Evolutionary conservation across 1,139 yeast genomes (phyloP).

Genomic region (Insectozyma bohioensis): DNA sequence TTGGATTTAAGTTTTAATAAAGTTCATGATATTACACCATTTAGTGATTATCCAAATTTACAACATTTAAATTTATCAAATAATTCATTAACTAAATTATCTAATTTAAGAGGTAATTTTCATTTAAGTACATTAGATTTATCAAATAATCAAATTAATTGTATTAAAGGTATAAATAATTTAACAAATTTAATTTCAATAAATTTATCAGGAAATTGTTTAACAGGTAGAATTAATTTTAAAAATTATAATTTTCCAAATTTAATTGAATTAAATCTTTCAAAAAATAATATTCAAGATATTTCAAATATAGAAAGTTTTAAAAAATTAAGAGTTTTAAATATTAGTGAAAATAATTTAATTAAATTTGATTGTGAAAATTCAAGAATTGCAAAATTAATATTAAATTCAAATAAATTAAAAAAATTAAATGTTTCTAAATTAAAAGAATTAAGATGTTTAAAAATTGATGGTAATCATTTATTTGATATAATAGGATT

Average conservation of each 20-base stretch:
- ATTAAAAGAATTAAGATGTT: constrained; percentile 41
- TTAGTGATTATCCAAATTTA: constrained; percentile 38
- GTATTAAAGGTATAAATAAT: constrained; percentile 37
- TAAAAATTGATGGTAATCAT: constrained; percentile 48
- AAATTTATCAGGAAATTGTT: constrained; percentile 45
- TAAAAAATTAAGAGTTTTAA: constrained; percentile 37
- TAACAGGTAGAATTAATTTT: too few relatives aligned
- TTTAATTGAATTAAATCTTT: constrained; percentile 45
- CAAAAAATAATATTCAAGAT: constrained; percentile 38
- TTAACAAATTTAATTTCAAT: constrained; percentile 41
- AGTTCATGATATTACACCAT: constrained; percentile 43
- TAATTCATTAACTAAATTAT: constrained; percentile 37
- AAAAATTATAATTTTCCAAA: constrained; percentile 35
- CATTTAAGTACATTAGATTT: constrained; percentile 39
- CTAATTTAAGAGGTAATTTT: constrained; percentile 31
- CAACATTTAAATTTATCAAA: constrained; percentile 42
- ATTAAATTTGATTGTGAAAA: constrained; percentile 20
- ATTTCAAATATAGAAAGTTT: constrained; percentile 35
- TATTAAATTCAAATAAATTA: constrained; percentile 42
- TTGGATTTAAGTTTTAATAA: constrained; percentile 38
- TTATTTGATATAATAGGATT: constrained; percentile 22
- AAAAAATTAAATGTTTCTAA: constrained; percentile 27
- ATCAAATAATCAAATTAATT: constrained; percentile 30
- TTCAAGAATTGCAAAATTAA: constrained; percentile 39
- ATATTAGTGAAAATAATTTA: constrained; percentile 45